Conservation (phyloP, 106 monocot species). For the Cymbidium sinense region DNA sequence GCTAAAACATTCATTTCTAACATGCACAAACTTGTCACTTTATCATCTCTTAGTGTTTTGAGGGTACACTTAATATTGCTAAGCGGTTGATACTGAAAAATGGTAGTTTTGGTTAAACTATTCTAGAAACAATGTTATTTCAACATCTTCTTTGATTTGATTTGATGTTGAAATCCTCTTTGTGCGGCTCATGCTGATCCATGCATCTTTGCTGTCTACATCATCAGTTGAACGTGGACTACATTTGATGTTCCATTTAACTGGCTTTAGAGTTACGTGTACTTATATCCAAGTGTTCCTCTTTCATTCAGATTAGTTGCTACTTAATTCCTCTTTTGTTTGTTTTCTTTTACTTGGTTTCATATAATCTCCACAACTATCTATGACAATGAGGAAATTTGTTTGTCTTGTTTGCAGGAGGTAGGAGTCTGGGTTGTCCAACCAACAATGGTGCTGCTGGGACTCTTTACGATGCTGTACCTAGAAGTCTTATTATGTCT, state of each 20-base stretch:
- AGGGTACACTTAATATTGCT: background rate
- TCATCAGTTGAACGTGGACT: background rate
- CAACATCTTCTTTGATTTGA: background rate
- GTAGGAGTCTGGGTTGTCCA: slow-evolving; percentile 72
- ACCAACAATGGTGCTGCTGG: slow-evolving; percentile 96
- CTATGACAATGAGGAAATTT: background rate
- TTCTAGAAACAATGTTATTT: background rate
- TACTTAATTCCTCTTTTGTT: background rate
- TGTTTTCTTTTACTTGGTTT: background rate
- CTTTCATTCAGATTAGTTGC: background rate
- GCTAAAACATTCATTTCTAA: background rate
- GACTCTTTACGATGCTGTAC: slow-evolving; percentile 91
- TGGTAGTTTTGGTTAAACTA: background rate
- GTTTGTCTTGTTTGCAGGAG: slow-evolving; percentile 49
- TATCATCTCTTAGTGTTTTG: background rate
- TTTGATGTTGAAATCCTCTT: slow-evolving; percentile 1
- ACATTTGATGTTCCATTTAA: background rate
- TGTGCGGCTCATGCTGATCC: background rate
- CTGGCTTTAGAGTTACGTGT: background rate
- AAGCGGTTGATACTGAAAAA: background rate
- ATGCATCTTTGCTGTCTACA: background rate
- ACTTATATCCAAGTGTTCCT: background rate
- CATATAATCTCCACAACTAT: background rate
- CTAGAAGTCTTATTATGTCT: slow-evolving; percentile 75
- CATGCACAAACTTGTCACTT: background rate